Conservation (phyloP, 2,329 filamentous ascomycete species). For the Tolypocladium amazonense region DNA sequence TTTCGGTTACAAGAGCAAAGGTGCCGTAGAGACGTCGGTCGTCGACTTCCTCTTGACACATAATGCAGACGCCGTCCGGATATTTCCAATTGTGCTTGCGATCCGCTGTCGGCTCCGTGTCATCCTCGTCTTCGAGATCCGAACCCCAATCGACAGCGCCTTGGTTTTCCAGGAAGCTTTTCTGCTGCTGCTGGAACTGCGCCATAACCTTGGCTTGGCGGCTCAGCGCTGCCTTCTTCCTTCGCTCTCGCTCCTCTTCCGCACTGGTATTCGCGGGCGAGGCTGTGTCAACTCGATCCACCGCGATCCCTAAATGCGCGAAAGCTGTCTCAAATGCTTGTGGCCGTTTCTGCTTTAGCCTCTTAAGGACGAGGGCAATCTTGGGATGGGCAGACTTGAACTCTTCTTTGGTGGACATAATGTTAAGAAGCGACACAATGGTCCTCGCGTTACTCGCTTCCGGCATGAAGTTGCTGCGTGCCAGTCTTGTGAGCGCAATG, state of each 20-base stretch:
- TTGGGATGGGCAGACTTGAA: conserved; percentile 79
- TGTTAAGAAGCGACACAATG: conserved; percentile 52
- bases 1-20: conserved; percentile 82
- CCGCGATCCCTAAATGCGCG: conserved; percentile 50
- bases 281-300: conserved; percentile 70
- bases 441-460: conserved; percentile 47
- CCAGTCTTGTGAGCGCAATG: conserved; percentile 55
- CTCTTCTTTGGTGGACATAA: conserved; percentile 56
- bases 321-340: conserved; percentile 61
- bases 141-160: conserved; percentile 76
- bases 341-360: conserved; percentile 76
- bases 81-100: conserved; percentile 69
- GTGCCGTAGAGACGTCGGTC: conserved; percentile 85
- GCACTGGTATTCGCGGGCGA: conserved; percentile 63
- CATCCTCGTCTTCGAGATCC: conserved; percentile 67
- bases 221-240: conserved; percentile 83
- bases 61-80: conserved; percentile 83
- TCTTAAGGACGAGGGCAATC: conserved; percentile 70
- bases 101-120: conserved; percentile 45
- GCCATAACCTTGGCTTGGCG: conserved; percentile 93
- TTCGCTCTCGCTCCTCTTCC: conserved; percentile 67
- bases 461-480: conserved; percentile 49
- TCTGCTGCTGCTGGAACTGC: conserved; percentile 95
- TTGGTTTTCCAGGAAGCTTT: conserved; percentile 85
- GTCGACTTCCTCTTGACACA: conserved; percentile 93